Evolutionary conservation across 805 yeast genomes (phyloP).

Genomic region (Wickerhamomyces tratensis): DNA sequence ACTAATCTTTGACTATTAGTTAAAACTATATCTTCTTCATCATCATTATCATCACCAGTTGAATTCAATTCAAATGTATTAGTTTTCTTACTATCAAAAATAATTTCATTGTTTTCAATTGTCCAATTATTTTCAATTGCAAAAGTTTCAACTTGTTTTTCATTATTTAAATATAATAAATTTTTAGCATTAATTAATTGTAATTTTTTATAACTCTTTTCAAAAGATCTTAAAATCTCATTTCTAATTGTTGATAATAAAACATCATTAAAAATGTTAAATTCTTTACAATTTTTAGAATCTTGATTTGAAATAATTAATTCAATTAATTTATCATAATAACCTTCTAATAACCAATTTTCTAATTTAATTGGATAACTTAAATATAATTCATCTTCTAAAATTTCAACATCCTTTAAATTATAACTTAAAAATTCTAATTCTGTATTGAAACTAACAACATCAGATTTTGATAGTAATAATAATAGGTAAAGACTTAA

Average conservation of each 20-base stretch:
- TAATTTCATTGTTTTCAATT: conserved; percentile 39
- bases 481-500: conserved; percentile 68
- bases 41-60: conserved; percentile 15
- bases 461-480: conserved; percentile 71
- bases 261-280: conserved; percentile 64
- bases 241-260: conserved; percentile 71
- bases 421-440: conserved; percentile 58
- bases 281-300: conserved; percentile 49
- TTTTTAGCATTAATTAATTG: conserved; percentile 80
- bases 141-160: conserved; percentile 43
- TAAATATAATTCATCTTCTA: conserved; percentile 62
- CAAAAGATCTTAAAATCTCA: conserved; percentile 81
- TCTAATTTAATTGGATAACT: conserved; percentile 85
- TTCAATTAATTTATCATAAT: conserved; percentile 85
- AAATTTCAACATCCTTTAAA: conserved; percentile 20
- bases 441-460: conserved; percentile 85
- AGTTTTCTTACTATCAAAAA: conserved; percentile 22
- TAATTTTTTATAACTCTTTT: conserved; percentile 62
- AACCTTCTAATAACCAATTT: conserved; percentile 93
- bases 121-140: conserved; percentile 50
- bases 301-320: conserved; percentile 36
- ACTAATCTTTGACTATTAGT: conserved; percentile 38
- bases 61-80: too few species aligned
- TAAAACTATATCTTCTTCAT: conserved; percentile 27
- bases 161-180: conserved; percentile 59